These are phyloP conservation scores for Termitomyces titanicus DNA, from an alignment of 768 basidiomycete species.

Conservation along the genomic window DNA sequence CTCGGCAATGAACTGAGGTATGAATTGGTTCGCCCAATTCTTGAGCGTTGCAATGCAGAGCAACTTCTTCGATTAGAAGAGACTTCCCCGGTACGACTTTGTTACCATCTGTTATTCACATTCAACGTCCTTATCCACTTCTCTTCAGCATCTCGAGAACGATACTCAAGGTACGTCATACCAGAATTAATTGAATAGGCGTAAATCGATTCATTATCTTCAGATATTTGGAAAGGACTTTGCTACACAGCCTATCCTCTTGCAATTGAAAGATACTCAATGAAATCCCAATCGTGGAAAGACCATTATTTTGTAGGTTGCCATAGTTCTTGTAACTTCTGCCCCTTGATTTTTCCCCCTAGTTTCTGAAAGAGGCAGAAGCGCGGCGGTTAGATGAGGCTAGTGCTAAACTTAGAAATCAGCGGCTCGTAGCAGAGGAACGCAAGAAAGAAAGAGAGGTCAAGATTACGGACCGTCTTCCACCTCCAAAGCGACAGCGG, in stretches of 20 bases:
- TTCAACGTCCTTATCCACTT: conserved; percentile 4
- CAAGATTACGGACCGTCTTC: conserved; percentile 68
- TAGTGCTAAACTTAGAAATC: conserved; percentile 56
- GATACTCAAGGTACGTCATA: conserved; percentile 49
- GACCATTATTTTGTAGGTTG: conserved; percentile 61
- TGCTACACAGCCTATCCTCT: conserved; percentile 61
- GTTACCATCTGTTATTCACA: not conserved
- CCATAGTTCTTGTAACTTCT: conserved; percentile 1
- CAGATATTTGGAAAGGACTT: conserved; percentile 66
- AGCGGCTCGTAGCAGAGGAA: conserved; percentile 67
- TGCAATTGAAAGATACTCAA: conserved; percentile 43
- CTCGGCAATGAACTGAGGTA: conserved; percentile 63
- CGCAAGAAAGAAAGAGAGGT: conserved; percentile 76
- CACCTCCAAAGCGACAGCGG: conserved; percentile 61
- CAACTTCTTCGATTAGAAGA: conserved; percentile 67
- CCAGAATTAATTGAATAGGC: not conserved
- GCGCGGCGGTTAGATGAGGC: conserved; percentile 61
- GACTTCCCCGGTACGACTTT: conserved; percentile 57
- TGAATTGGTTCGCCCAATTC: conserved; percentile 65
- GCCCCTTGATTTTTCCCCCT: conserved; percentile 10
- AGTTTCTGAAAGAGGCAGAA: conserved; percentile 60
- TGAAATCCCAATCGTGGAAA: conserved; percentile 56
- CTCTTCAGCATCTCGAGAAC: conserved; percentile 44
- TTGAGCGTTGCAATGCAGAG: conserved; percentile 70
- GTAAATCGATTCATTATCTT: not conserved